Evolutionary conservation across 176 grass and related monocot species (phyloP).

Genomic region (Aechmea fasciata): DNA sequence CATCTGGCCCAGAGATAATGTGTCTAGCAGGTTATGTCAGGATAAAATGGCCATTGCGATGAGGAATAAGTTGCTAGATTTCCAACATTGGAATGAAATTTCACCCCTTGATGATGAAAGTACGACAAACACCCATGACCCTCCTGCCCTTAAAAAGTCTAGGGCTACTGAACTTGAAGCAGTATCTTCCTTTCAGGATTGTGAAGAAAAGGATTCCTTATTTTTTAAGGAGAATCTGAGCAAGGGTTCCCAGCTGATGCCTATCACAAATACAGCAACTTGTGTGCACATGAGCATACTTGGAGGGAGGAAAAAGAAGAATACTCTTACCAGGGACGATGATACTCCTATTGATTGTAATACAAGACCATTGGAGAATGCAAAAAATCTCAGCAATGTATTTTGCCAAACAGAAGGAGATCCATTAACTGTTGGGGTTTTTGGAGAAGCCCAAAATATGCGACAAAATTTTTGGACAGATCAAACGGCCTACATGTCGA

Average conservation of each 20-base stretch:
- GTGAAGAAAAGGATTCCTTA: slow-evolving; percentile 8
- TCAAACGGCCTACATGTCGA: neutral
- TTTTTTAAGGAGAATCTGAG: slow-evolving; percentile 17
- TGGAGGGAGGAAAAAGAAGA: slow-evolving; percentile 18
- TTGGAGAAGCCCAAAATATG: slow-evolving; percentile 8
- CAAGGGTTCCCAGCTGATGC: slow-evolving; percentile 13
- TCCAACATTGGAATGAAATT: neutral
- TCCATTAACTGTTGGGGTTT: slow-evolving; percentile 5
- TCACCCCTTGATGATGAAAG: slow-evolving; percentile 15
- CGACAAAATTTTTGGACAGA: neutral
- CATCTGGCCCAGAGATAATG: slow-evolving; percentile 10
- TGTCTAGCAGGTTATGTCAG: neutral
- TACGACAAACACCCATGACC: slow-evolving; percentile 1
- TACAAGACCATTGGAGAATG: neutral
- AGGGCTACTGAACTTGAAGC: slow-evolving; percentile 20
- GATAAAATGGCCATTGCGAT: slow-evolving; percentile 8
- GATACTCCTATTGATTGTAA: slow-evolving; percentile 11
- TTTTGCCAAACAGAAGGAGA: slow-evolving; percentile 16
- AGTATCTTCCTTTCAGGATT: slow-evolving; percentile 6
- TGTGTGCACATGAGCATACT: slow-evolving; percentile 6
- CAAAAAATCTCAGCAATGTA: neutral
- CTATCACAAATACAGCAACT: neutral
- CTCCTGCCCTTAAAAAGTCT: slow-evolving; percentile 5
- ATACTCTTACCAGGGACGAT: slow-evolving; percentile 7
- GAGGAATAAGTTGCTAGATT: slow-evolving; percentile 8